A percentile compares a stretch with the other conserved stretches of the same genome.
Conservation (phyloP, 129 eudicot genomes). For the Chrysanthemum lavandulifolium region DNA sequence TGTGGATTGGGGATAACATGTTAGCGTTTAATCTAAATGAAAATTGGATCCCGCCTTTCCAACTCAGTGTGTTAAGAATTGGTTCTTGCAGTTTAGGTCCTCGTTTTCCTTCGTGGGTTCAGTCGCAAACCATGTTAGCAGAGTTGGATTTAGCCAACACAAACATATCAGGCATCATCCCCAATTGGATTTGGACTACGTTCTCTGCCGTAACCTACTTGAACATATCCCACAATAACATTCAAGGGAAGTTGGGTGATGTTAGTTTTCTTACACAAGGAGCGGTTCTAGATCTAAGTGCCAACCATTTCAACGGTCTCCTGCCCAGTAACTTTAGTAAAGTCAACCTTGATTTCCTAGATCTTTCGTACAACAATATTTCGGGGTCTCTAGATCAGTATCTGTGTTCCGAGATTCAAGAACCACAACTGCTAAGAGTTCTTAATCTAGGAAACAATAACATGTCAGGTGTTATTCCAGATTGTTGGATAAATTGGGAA, state of each 20-base stretch:
- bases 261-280: slow-evolving; percentile 11
- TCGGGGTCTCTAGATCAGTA: slow-evolving; percentile 22
- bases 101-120: slow-evolving; percentile 12
- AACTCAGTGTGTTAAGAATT: not conserved
- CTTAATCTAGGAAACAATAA: slow-evolving; percentile 37
- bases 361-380: slow-evolving; percentile 28
- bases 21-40: not conserved
- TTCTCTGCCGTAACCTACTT: not conserved
- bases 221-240: slow-evolving; percentile 16
- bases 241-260: slow-evolving; percentile 22
- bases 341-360: slow-evolving; percentile 4
- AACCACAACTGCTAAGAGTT: not conserved
- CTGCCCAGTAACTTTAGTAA: slow-evolving; percentile 17
- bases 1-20: slow-evolving; percentile 12
- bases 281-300: slow-evolving; percentile 21
- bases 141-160: not conserved
- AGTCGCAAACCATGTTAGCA: not conserved
- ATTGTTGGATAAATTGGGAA: slow-evolving; percentile 32
- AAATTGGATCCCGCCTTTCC: slow-evolving; percentile 20
- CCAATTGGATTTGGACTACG: slow-evolving; percentile 12
- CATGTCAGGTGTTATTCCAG: slow-evolving; percentile 37
- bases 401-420: slow-evolving; percentile 24
- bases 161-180: slow-evolving; percentile 14
- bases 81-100: slow-evolving; percentile 21
- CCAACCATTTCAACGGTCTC: slow-evolving; percentile 13